A percentile compares a stretch with the other conserved stretches of the same genome.
phyloP scores from a whole-genome alignment of 2,329 filamentous ascomycete species.

The Botryosphaeria dothidea region DNA sequence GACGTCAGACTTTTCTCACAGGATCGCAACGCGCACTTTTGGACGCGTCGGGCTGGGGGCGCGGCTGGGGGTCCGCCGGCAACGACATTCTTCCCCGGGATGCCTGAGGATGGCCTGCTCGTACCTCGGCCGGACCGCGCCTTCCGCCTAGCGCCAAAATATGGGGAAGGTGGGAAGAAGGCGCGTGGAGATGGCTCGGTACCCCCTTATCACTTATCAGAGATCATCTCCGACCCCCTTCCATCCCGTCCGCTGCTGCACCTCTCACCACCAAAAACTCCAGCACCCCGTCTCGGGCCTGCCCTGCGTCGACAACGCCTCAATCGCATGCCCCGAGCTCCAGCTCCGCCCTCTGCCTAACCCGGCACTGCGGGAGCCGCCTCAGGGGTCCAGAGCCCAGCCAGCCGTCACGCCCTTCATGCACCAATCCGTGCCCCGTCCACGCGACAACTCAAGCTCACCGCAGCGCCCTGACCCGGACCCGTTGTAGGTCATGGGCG shows the following conservation, averaged over 20 bases:
- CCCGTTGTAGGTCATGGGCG: slow-evolving; percentile 1
- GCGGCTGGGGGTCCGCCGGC: background rate
- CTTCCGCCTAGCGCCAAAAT: background rate
- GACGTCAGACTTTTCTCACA: background rate
- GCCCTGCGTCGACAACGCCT: background rate
- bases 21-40: too few relatives aligned
- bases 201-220: too few relatives aligned
- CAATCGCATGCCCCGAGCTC: background rate
- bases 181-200: background rate
- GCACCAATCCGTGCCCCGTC: background rate
- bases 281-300: background rate
- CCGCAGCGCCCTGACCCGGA: background rate
- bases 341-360: background rate
- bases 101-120: background rate
- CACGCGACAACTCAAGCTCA: background rate
- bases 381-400: background rate
- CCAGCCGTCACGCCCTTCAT: background rate
- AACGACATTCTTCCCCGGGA: background rate
- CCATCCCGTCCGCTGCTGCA: background rate
- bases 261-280: too few relatives aligned
- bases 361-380: background rate
- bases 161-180: background rate
- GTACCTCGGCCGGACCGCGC: background rate
- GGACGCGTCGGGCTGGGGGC: background rate
- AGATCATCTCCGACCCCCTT: background rate